Evolutionary conservation across 192 early-diverging fungal genomes (phyloP).

Genomic region (Radiomyces spectabilis): DNA sequence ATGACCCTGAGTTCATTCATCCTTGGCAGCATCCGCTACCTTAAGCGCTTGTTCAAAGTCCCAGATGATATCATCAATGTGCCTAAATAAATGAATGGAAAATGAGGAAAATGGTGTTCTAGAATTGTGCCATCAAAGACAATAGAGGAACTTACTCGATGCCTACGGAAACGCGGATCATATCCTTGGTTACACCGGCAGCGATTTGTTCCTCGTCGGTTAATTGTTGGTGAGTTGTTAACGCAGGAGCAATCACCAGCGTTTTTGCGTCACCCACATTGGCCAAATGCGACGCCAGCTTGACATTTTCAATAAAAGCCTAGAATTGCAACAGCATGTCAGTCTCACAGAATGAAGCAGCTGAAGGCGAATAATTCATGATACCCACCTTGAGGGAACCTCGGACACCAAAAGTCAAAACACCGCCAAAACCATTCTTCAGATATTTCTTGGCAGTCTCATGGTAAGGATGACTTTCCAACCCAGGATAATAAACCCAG

Average conservation of each 20-base stretch:
- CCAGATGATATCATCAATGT: constrained; percentile 63
- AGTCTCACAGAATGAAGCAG: too few species aligned
- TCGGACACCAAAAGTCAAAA: constrained; percentile 69
- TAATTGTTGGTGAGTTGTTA: constrained; percentile 87
- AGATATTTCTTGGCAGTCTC: constrained; percentile 78
- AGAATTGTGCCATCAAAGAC: constrained; percentile 12
- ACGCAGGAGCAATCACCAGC: constrained; percentile 76
- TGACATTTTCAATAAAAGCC: constrained; percentile 67
- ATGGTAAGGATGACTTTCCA: constrained; percentile 73
- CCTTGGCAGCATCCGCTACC: background rate
- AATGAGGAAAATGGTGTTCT: background rate
- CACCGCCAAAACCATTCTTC: constrained; percentile 75
- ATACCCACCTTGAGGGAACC: constrained; percentile 24
- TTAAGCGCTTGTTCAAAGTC: constrained; percentile 55
- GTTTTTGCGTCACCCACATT: constrained; percentile 95
- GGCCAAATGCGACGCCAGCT: constrained; percentile 84
- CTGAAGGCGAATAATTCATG: background rate
- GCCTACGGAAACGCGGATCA: constrained; percentile 81
- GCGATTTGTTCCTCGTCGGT: constrained; percentile 71
- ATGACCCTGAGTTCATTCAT: too few species aligned
- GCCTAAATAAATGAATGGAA: constrained; percentile 14
- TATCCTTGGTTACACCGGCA: constrained; percentile 71
- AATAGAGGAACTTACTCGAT: constrained; percentile 47
- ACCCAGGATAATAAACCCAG: constrained; percentile 89
- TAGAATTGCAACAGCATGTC: constrained; percentile 4